Percentiles rank a stretch among this genome's conserved stretches.
Conservation (phyloP, 768 basidiomycete species). For the Tricholoma terreum region DNA sequence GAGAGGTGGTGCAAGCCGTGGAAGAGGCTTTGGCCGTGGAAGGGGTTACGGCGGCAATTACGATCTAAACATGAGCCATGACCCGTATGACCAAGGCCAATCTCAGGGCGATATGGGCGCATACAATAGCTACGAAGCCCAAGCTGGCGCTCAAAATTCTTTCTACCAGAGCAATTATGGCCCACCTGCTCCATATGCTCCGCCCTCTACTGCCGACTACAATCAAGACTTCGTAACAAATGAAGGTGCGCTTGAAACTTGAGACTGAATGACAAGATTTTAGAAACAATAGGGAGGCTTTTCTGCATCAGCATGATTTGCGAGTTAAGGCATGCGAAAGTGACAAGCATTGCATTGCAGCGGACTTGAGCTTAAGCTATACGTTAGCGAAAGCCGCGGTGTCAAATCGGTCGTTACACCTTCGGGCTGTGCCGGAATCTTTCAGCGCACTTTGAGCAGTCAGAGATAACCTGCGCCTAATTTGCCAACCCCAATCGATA, state of each 20-base stretch:
- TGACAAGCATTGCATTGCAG: slow-evolving; percentile 32
- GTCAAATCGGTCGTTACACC: slow-evolving; percentile 2
- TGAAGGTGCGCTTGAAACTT: slow-evolving; percentile 87
- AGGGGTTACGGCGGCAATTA: slow-evolving; percentile 52
- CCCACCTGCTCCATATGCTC: slow-evolving; percentile 49
- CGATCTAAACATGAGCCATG: slow-evolving; percentile 50
- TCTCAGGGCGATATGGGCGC: slow-evolving; percentile 57
- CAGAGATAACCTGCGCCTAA: slow-evolving; percentile 19
- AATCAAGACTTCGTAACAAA: slow-evolving; percentile 60
- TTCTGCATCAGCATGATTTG: slow-evolving; percentile 29
- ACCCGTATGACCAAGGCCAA: slow-evolving; percentile 66
- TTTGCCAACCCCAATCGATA: slow-evolving; percentile 6
- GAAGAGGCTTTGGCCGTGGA: slow-evolving; percentile 50
- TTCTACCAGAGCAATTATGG: slow-evolving; percentile 72
- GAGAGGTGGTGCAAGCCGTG: slow-evolving; percentile 54
- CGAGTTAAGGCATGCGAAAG: slow-evolving; percentile 51
- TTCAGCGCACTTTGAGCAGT: slow-evolving; percentile 25
- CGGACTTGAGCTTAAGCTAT: slow-evolving; percentile 47
- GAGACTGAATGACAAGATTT: slow-evolving; percentile 49
- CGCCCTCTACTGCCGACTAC: slow-evolving; percentile 46
- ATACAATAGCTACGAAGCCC: slow-evolving; percentile 69
- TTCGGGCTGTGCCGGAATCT: slow-evolving; percentile 14
- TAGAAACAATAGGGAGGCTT: slow-evolving; percentile 41
- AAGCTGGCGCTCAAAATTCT: slow-evolving; percentile 47
- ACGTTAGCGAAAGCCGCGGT: slow-evolving; percentile 42